These are phyloP conservation scores for Hypomyces rosellus DNA, from an alignment of 2,329 filamentous ascomycete species.

Conservation along the genomic window DNA sequence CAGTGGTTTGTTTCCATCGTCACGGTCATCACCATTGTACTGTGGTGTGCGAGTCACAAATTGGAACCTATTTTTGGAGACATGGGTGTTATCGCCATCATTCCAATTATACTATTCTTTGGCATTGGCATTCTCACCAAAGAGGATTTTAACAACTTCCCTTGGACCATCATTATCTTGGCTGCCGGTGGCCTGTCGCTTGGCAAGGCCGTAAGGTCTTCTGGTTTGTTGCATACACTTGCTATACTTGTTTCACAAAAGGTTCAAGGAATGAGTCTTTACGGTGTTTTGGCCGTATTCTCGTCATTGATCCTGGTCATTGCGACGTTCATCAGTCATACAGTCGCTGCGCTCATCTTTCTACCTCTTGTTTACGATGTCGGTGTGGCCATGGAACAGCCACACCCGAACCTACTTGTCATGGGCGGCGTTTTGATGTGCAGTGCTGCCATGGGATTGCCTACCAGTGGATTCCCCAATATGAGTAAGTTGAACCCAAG, in stretches of 20 bases:
- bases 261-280: conserved; percentile 75
- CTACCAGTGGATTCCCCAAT: conserved; percentile 94
- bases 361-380: conserved; percentile 85
- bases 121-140: conserved; percentile 94
- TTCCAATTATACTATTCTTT: conserved; percentile 93
- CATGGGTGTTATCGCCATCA: conserved; percentile 97
- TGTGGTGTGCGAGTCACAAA: conserved; percentile 92
- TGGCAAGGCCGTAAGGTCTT: conserved; percentile 90
- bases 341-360: conserved; percentile 91
- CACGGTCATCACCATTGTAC: conserved; percentile 73
- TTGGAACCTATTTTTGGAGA: conserved; percentile 85
- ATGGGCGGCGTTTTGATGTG: conserved; percentile 97
- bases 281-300: conserved; percentile 82
- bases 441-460: conserved; percentile 89
- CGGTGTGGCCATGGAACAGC: conserved; percentile 76
- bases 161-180: conserved; percentile 99
- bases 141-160: conserved; percentile 99
- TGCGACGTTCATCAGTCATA: conserved; percentile 96
- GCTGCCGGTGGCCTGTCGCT: conserved; percentile 88
- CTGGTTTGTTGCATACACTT: conserved; percentile 83
- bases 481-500: conserved; percentile 71
- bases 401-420: conserved; percentile 88
- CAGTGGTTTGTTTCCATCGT: conserved; percentile 90
- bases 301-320: conserved; percentile 79
- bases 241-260: conserved; percentile 66